phyloP scores from a whole-genome alignment of 306 rosid genomes.

The Morella rubra region DNA sequence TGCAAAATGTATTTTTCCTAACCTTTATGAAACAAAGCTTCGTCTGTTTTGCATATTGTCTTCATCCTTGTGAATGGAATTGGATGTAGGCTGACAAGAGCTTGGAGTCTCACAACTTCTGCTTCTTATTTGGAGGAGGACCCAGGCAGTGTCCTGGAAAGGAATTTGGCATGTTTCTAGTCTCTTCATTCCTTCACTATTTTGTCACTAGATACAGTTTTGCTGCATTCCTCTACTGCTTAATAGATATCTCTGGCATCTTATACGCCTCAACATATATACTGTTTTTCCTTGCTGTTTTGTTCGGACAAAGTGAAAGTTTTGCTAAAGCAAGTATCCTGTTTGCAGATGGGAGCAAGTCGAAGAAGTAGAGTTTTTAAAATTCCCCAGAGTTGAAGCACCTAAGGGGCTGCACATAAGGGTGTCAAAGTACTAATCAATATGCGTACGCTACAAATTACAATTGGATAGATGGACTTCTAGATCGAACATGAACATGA shows the following conservation, averaged over 20 bases:
- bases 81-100: conserved; percentile 59
- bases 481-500: too few relatives aligned
- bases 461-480: too few relatives aligned
- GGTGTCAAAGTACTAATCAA: conserved; percentile 30
- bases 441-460: not conserved
- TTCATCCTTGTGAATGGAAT: not conserved
- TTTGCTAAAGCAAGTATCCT: not conserved
- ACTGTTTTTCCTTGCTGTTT: not conserved
- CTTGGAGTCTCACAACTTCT: conserved; percentile 51
- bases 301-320: not conserved
- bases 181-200: conserved; percentile 68
- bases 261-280: not conserved
- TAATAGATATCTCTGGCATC: not conserved
- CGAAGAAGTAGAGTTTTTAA: conserved; percentile 57
- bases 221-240: not conserved
- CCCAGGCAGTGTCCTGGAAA: conserved; percentile 72
- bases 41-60: too few relatives aligned
- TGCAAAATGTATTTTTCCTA: not conserved
- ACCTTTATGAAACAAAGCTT: too few relatives aligned
- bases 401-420: conserved; percentile 70
- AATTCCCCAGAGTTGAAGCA: conserved; percentile 79
- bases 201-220: conserved; percentile 72
- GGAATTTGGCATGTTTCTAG: conserved; percentile 59
- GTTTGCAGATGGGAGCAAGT: conserved; percentile 68
- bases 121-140: conserved; percentile 75